Conservation (phyloP, 768 basidiomycete genomes). For the Calocybe cyanea region DNA sequence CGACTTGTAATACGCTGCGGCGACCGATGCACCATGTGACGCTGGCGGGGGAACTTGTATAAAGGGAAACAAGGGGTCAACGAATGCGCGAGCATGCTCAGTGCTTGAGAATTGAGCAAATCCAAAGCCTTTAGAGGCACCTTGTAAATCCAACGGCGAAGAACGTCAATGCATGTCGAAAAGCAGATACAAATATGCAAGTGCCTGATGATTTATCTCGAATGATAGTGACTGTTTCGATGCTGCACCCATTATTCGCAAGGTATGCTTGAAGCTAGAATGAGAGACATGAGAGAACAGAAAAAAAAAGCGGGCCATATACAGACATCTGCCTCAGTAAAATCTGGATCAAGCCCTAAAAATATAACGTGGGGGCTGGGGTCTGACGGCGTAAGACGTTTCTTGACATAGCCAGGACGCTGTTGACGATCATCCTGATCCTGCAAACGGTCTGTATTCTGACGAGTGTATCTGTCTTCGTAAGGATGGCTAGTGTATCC, state of each 20-base stretch:
- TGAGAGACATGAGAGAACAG: slow-evolving; percentile 33
- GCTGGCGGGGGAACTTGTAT: slow-evolving; percentile 90
- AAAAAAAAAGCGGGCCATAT: slow-evolving; percentile 27
- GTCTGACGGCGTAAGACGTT: slow-evolving; percentile 78
- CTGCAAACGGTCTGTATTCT: slow-evolving; percentile 34
- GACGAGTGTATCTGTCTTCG: slow-evolving; percentile 36
- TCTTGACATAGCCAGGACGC: slow-evolving; percentile 53
- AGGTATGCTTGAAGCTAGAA: slow-evolving; percentile 78
- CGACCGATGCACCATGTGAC: slow-evolving; percentile 79
- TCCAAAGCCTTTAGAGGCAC: slow-evolving; percentile 92
- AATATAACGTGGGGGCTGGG: slow-evolving; percentile 94
- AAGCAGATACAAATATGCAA: slow-evolving; percentile 77
- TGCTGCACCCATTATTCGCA: slow-evolving; percentile 62
- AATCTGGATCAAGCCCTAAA: slow-evolving; percentile 88
- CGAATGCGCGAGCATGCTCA: slow-evolving; percentile 86
- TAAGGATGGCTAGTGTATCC: slow-evolving; percentile 46
- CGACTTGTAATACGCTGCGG: slow-evolving; percentile 68
- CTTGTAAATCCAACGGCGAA: slow-evolving; percentile 71
- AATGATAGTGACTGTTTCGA: slow-evolving; percentile 92
- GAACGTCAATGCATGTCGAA: slow-evolving; percentile 72
- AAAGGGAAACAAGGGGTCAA: slow-evolving; percentile 88
- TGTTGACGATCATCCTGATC: slow-evolving; percentile 53
- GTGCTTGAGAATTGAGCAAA: slow-evolving; percentile 90
- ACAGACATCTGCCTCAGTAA: slow-evolving; percentile 91
- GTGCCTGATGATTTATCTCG: slow-evolving; percentile 95